Conservation (phyloP, 768 basidiomycete genomes). For the Podaxis sp. region DNA sequence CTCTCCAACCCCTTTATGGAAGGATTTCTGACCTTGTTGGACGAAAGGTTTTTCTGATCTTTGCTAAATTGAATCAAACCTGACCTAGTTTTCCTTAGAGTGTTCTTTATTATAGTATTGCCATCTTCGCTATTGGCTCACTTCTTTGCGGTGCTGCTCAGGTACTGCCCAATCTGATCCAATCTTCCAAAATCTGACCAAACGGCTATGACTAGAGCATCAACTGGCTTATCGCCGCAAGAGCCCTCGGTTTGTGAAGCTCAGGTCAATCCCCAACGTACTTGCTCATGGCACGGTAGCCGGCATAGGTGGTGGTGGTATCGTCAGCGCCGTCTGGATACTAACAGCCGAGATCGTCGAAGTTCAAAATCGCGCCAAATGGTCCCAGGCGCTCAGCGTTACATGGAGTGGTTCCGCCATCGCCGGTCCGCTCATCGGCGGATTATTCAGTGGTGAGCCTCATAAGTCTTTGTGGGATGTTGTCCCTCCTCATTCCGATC, state of each 20-base stretch:
- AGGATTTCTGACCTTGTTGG: slow-evolving; percentile 76
- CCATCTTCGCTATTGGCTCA: slow-evolving; percentile 75
- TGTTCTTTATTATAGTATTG: slow-evolving; percentile 69
- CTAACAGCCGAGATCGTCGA: slow-evolving; percentile 84
- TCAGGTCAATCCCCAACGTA: slow-evolving; percentile 23
- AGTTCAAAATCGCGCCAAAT: slow-evolving; percentile 64
- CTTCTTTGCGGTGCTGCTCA: slow-evolving; percentile 71
- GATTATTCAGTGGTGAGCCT: slow-evolving; percentile 69
- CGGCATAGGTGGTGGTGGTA: slow-evolving; percentile 84
- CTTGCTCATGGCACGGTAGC: slow-evolving; percentile 29
- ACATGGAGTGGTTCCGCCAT: slow-evolving; percentile 87
- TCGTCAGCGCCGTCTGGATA: slow-evolving; percentile 82
- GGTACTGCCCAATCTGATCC: slow-evolving; percentile 33
- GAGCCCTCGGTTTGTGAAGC: slow-evolving; percentile 37
- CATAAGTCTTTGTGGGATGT: not conserved
- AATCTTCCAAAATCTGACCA: slow-evolving; percentile 17
- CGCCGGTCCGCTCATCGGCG: slow-evolving; percentile 80
- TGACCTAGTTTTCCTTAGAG: slow-evolving; percentile 33
- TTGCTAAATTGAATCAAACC: not conserved
- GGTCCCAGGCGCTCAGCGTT: slow-evolving; percentile 80
- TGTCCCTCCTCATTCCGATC: not conserved
- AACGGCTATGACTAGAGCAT: slow-evolving; percentile 34
- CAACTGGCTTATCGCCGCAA: slow-evolving; percentile 62
- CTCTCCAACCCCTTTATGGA: slow-evolving; percentile 80
- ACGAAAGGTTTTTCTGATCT: slow-evolving; percentile 51